phyloP scores from a whole-genome alignment of 1,284 basidiomycete genomes.

The Sphaerobolus stellatus region DNA sequence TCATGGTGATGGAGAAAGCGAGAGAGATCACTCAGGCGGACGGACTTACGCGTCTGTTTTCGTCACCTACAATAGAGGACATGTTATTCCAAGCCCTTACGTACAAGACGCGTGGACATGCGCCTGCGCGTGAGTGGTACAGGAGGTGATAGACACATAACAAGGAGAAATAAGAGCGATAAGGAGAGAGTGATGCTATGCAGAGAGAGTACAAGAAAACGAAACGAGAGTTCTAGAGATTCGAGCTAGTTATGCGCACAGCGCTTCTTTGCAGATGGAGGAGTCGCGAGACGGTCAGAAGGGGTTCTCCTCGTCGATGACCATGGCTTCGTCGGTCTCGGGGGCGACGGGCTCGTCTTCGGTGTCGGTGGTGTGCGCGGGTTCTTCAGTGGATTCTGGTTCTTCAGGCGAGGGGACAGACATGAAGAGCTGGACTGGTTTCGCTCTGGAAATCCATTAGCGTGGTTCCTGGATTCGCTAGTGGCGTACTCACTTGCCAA shows the following conservation, averaged over 20 bases:
- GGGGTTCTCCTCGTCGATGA: constrained; percentile 58
- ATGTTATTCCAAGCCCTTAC: background rate
- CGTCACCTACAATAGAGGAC: background rate
- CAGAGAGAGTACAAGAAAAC: background rate
- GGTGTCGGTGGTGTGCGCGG: background rate
- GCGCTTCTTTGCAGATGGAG: too few species aligned
- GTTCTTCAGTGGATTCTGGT: constrained; percentile 21
- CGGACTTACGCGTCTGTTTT: constrained; percentile 3
- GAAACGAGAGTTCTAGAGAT: too few species aligned
- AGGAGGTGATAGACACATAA: background rate
- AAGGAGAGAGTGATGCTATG: background rate
- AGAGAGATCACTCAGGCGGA: background rate
- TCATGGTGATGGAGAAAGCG: constrained; percentile 6
- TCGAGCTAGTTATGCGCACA: too few species aligned
- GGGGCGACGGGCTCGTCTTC: constrained; percentile 19
- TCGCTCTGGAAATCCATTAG: constrained; percentile 7
- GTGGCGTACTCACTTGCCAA: constrained; percentile 67
- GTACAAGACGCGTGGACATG: background rate
- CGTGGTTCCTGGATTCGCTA: background rate
- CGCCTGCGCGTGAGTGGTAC: background rate
- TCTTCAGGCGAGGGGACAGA: constrained; percentile 44
- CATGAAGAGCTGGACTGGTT: constrained; percentile 48
- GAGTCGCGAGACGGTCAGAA: constrained; percentile 37
- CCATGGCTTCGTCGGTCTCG: constrained; percentile 27
- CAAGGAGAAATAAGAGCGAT: background rate